phyloP scores from a whole-genome alignment of 257 asterid genomes.

The Rehmannia glutinosa region DNA sequence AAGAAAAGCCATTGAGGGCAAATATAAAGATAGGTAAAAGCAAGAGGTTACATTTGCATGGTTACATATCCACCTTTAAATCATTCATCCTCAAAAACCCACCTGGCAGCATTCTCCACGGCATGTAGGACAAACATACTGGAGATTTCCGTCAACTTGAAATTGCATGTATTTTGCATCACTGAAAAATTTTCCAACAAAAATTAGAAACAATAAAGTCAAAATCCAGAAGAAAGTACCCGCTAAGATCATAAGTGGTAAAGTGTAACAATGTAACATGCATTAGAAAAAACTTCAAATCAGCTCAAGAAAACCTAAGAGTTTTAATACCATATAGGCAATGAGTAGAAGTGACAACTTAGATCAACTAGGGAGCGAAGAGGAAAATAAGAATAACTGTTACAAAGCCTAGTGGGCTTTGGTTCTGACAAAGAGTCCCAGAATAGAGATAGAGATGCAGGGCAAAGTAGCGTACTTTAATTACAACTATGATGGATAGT shows the following conservation, averaged over 20 bases:
- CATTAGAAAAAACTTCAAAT: neutral
- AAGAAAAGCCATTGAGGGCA: neutral
- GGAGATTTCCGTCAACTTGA: constrained; percentile 92
- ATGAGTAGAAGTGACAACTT: neutral
- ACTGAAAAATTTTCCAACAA: constrained; percentile 39
- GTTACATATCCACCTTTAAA: constrained; percentile 2
- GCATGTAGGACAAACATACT: constrained; percentile 82
- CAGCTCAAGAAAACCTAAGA: neutral
- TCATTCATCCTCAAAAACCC: constrained; percentile 13
- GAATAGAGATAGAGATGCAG: neutral
- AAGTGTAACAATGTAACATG: neutral
- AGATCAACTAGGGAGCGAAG: neutral
- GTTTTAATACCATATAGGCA: neutral
- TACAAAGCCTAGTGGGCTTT: neutral
- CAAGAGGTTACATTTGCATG: neutral
- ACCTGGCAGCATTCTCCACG: constrained; percentile 95
- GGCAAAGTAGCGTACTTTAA: neutral
- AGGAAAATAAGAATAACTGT: neutral
- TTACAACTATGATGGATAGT: neutral
- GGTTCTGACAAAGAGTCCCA: neutral
- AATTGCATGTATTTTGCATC: constrained; percentile 84
- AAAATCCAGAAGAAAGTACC: constrained; percentile 3
- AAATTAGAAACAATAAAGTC: constrained; percentile 8
- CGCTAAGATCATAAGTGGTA: neutral
- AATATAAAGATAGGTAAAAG: neutral